These are phyloP conservation scores for Xylariaceae sp. DNA, from an alignment of 2,329 filamentous ascomycete genomes.

Conservation along the genomic window DNA sequence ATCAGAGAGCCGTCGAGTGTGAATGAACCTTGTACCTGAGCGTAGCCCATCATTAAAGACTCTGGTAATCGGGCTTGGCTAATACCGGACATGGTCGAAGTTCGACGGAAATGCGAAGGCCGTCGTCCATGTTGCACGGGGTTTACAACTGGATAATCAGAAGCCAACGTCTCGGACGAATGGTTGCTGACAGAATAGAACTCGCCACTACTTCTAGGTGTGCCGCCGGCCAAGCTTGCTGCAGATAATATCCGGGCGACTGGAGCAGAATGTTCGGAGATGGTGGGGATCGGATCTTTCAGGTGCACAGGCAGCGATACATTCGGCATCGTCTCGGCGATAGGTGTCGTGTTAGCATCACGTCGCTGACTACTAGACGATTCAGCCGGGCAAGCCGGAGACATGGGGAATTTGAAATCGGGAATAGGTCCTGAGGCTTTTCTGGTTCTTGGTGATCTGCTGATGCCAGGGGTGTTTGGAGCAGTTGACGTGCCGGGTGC, in stretches of 20 bases:
- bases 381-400: constrained; percentile 39
- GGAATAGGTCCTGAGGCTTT: constrained; percentile 44
- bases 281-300: constrained; percentile 45
- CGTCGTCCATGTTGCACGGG: constrained; percentile 33
- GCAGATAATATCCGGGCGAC: constrained; percentile 70
- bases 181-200: constrained; percentile 95
- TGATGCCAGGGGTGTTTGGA: constrained; percentile 42
- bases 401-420: constrained; percentile 56
- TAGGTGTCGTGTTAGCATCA: constrained; percentile 41
- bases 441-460: constrained; percentile 37
- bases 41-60: constrained; percentile 95
- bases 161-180: constrained; percentile 87
- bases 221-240: constrained; percentile 69
- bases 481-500: constrained; percentile 40
- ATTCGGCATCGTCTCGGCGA: constrained; percentile 30
- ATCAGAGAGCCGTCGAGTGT: constrained; percentile 87
- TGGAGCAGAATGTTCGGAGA: constrained; percentile 56
- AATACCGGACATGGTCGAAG: constrained; percentile 40
- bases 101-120: constrained; percentile 44
- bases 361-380: constrained; percentile 27
- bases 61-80: constrained; percentile 58
- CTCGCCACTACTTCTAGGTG: constrained; percentile 86
- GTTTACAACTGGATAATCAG: constrained; percentile 75
- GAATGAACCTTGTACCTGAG: constrained; percentile 89
- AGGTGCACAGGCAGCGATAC: constrained; percentile 37